These are phyloP conservation scores for Xylaria cubensis DNA, from an alignment of 495 filamentous ascomycete species.

Conservation along the genomic window DNA sequence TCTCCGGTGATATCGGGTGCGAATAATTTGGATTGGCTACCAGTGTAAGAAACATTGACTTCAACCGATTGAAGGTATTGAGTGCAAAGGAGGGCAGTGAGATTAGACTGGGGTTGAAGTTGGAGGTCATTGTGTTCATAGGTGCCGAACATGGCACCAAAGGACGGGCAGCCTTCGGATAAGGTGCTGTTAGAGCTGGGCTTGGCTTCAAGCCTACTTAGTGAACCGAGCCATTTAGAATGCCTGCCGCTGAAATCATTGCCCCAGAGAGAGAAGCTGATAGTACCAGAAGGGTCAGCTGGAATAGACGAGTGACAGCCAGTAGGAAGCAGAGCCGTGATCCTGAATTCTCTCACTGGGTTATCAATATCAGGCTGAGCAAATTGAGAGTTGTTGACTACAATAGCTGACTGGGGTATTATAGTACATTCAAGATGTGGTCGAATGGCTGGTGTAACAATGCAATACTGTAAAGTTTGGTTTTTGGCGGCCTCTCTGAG, in stretches of 20 bases:
- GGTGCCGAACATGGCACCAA: conserved; percentile 10
- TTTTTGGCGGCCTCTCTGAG: not conserved
- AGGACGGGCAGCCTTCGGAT: not conserved
- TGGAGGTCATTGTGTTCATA: not conserved
- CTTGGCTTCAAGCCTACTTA: not conserved
- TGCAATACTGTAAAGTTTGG: not conserved
- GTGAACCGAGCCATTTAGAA: not conserved
- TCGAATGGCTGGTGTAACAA: not conserved
- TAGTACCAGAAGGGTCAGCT: not conserved
- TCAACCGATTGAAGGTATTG: conserved; percentile 1
- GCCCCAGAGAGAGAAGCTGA: not conserved
- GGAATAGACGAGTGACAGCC: not conserved
- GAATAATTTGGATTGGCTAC: not conserved
- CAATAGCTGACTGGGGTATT: not conserved
- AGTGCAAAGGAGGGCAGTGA: conserved; percentile 1
- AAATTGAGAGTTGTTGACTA: not conserved
- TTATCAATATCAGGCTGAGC: too few species aligned
- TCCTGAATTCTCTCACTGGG: not conserved
- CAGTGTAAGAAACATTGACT: not conserved
- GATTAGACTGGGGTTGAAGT: not conserved
- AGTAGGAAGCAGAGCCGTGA: not conserved
- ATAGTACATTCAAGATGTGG: not conserved
- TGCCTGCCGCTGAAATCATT: not conserved
- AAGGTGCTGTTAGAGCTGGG: not conserved
- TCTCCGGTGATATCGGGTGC: not conserved